Evolutionary conservation across 805 yeast genomes (phyloP), one percentile per base, ranked within the genome.

Genomic region (Sugiyamaella marilandica): DNA sequence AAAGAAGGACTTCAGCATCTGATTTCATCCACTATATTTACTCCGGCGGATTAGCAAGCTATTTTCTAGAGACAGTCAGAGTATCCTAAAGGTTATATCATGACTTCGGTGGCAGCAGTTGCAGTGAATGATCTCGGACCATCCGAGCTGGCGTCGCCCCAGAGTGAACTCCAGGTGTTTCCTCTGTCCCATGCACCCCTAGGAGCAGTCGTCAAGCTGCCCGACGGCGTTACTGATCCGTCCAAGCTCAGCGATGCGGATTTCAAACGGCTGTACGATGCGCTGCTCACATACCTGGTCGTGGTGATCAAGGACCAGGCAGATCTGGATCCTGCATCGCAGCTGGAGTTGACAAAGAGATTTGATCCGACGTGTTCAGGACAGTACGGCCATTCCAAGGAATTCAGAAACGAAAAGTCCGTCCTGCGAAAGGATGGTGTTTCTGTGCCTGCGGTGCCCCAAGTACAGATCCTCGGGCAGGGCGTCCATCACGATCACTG

Each of bases 381-480:
- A 41, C 78, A 79, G 21, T 89, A 89, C 62, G 96, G 96, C 32
- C 96, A 89, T 62, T 91, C 92, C 53, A 85, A 87, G 65, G 85
- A 86, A 55, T 81, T 82, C 67, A 79, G 84, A 57, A 83, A 84
- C 56, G 70, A 74, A 50, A 74, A 79, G 55, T 79, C 91, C 1
- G 87, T 89, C 21, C 77, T 89, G 57, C 81, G 81, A 57, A 85
- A 84, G 64, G 96, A 89, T 65, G 95, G 95, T 43, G 78, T 79
- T 53, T 78, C 90, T 7, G 87, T 88, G 45, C 91, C 92, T 44
- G 68, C 74, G 49, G 90, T 87, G 65, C 96, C 96, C 1, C 96
- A 89, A 67, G 96, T 89, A 18, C 95, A 88, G 72, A 86, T 88
- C 64, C 79, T 89, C 51, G 96, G 96, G 41, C 91, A 89, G 64